Evolutionary conservation across 129 eudicot species (phyloP).

Genomic region (Flaveria ramosissima): DNA sequence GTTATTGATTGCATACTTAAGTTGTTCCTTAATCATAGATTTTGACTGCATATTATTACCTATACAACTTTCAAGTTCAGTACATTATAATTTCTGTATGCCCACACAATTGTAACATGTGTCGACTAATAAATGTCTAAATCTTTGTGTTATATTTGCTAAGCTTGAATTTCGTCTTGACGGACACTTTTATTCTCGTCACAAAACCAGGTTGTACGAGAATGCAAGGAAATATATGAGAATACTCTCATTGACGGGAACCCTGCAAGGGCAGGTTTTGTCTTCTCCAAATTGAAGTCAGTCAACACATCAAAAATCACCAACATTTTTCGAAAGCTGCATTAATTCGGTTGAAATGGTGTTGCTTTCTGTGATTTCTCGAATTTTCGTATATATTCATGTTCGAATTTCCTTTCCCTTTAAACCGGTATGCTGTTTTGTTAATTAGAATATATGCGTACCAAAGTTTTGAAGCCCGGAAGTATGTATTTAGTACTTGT

Average conservation of each 20-base stretch:
- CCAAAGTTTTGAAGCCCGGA: slow-evolving; percentile 16
- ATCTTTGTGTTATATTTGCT: background rate
- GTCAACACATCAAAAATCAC: slow-evolving; percentile 50
- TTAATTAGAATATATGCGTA: background rate
- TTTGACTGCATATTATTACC: too few relatives aligned
- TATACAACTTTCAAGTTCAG: background rate
- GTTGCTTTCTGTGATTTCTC: background rate
- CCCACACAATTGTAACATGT: too few relatives aligned
- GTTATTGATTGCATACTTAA: too few relatives aligned
- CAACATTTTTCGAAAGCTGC: slow-evolving; percentile 66
- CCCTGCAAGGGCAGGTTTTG: slow-evolving; percentile 83
- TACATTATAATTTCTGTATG: background rate
- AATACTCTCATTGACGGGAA: slow-evolving; percentile 82
- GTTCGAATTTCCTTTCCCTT: background rate
- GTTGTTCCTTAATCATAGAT: too few relatives aligned
- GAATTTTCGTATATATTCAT: slow-evolving; percentile 8
- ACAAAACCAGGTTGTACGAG: slow-evolving; percentile 77
- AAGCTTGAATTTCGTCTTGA: background rate
- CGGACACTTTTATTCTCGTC: slow-evolving; percentile 10
- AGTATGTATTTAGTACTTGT: background rate
- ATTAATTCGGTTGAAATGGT: slow-evolving; percentile 29
- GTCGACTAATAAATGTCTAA: too few relatives aligned
- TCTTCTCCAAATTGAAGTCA: slow-evolving; percentile 79
- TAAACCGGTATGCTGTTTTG: slow-evolving; percentile 1
- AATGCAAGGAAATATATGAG: slow-evolving; percentile 90